phyloP scores from a whole-genome alignment of 257 asterid genomes.

The Marsdenia floribunda region DNA sequence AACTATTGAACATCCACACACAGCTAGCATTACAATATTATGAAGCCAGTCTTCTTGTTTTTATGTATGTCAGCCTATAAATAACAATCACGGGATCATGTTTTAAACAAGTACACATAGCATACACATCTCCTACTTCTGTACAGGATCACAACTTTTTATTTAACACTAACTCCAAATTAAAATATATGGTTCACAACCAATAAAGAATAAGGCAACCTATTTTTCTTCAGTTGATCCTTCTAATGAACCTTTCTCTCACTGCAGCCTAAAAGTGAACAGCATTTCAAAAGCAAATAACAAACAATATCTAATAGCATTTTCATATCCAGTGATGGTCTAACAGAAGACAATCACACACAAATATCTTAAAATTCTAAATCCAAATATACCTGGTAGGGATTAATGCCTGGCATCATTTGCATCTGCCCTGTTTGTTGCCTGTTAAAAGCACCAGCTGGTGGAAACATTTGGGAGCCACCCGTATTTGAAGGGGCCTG shows the following conservation, averaged over 20 bases:
- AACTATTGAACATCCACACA: not conserved
- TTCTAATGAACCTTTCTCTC: too few species aligned
- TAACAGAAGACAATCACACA: not conserved
- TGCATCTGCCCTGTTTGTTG: slow-evolving; percentile 79
- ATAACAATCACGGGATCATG: not conserved
- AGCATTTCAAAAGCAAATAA: not conserved
- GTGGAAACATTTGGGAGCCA: slow-evolving; percentile 78
- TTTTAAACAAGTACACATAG: not conserved
- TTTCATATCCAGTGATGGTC: not conserved
- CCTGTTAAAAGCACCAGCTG: slow-evolving; percentile 76
- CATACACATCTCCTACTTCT: not conserved
- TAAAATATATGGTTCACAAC: not conserved
- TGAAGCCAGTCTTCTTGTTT: not conserved
- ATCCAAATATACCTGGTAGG: slow-evolving; percentile 57
- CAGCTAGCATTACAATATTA: not conserved
- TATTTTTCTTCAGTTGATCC: too few species aligned
- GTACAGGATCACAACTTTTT: not conserved
- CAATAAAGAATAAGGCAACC: too few species aligned
- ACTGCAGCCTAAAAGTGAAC: not conserved
- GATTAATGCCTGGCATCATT: slow-evolving; percentile 87
- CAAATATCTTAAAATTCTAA: not conserved
- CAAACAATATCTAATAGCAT: not conserved
- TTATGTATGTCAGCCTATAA: too few species aligned
- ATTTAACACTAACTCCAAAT: not conserved
- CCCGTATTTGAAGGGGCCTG: slow-evolving; percentile 44